These are phyloP conservation scores for Garcia nutans DNA, from an alignment of 345 rosid genomes.

Conservation along the genomic window DNA sequence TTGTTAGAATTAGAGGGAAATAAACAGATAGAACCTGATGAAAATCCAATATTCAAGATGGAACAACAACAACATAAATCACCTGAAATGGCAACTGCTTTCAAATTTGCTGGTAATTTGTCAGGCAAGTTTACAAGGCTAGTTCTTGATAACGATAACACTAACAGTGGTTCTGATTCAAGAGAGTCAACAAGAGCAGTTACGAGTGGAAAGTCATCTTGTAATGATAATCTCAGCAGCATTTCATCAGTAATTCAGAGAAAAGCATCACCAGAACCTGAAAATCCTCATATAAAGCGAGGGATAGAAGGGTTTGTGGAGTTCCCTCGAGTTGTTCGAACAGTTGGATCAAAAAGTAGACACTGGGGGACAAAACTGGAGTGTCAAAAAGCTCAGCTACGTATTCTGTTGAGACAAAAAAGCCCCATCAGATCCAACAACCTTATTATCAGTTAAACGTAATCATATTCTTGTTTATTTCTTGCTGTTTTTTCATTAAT, in stretches of 20 bases:
- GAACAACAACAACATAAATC: slow-evolving; percentile 14
- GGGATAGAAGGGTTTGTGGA: slow-evolving; percentile 90
- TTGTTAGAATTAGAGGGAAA: slow-evolving; percentile 45
- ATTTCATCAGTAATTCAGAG: slow-evolving; percentile 30
- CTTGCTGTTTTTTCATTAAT: slow-evolving; percentile 7
- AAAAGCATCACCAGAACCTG: slow-evolving; percentile 48
- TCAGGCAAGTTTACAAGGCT: slow-evolving; percentile 37
- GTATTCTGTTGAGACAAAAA: slow-evolving; percentile 70
- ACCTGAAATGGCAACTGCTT: slow-evolving; percentile 24
- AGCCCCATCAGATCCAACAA: slow-evolving; percentile 42
- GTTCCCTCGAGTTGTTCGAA: slow-evolving; percentile 70
- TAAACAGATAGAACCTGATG: slow-evolving; percentile 15
- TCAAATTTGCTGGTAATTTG: slow-evolving; percentile 22
- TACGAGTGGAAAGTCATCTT: slow-evolving; percentile 18
- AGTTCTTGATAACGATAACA: slow-evolving; percentile 23
- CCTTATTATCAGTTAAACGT: slow-evolving; percentile 33
- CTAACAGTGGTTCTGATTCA: slow-evolving; percentile 10
- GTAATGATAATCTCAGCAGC: slow-evolving; percentile 18
- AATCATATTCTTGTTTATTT: neutral
- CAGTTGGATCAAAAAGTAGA: slow-evolving; percentile 60
- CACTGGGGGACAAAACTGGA: slow-evolving; percentile 82
- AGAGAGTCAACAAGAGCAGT: slow-evolving; percentile 20
- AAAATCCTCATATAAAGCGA: slow-evolving; percentile 81
- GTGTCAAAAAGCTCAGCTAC: slow-evolving; percentile 75
- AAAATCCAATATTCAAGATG: slow-evolving; percentile 6